These are phyloP conservation scores for Xylona heveae DNA, from an alignment of 495 filamentous ascomycete species.

Conservation along the genomic window DNA sequence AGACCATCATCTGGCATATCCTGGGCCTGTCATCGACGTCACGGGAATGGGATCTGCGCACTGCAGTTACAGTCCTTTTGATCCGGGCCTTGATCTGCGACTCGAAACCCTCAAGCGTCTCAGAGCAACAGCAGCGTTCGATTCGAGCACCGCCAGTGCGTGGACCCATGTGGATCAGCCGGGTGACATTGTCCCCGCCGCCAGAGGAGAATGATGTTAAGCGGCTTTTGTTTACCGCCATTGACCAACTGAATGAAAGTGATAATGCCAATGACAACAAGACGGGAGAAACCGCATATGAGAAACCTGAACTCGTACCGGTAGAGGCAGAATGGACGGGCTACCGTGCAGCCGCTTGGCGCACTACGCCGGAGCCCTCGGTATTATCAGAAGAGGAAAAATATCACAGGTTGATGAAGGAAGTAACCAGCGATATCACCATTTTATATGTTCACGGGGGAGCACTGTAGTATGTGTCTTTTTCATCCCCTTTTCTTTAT, in stretches of 20 bases:
- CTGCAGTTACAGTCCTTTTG: slow-evolving; percentile 47
- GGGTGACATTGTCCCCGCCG: slow-evolving; percentile 33
- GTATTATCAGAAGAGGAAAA: slow-evolving; percentile 50
- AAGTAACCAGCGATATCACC: slow-evolving; percentile 41
- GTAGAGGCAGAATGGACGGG: slow-evolving; percentile 83
- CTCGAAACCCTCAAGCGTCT: slow-evolving; percentile 23
- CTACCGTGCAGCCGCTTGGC: slow-evolving; percentile 34
- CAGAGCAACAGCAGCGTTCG: slow-evolving; percentile 38
- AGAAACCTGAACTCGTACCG: slow-evolving; percentile 28
- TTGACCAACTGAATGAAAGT: slow-evolving; percentile 39
- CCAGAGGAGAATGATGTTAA: slow-evolving; percentile 32
- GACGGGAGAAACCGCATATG: slow-evolving; percentile 19
- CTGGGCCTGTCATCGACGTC: slow-evolving; percentile 42
- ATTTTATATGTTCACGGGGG: slow-evolving; percentile 82
- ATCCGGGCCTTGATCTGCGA: slow-evolving; percentile 37
- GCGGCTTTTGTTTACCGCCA: slow-evolving; percentile 34
- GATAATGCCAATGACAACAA: too few species aligned
- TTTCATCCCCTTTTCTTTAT: slow-evolving; percentile 12
- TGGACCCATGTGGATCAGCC: slow-evolving; percentile 62
- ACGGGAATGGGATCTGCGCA: slow-evolving; percentile 59
- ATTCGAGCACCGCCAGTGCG: slow-evolving; percentile 46
- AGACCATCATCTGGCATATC: slow-evolving; percentile 43
- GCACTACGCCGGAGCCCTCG: slow-evolving; percentile 29
- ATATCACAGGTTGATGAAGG: slow-evolving; percentile 50
- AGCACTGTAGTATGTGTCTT: slow-evolving; percentile 40